Base-by-base conservation (phyloP, 345 rosid species). In the Euphorbia pulcherrima region DNA sequence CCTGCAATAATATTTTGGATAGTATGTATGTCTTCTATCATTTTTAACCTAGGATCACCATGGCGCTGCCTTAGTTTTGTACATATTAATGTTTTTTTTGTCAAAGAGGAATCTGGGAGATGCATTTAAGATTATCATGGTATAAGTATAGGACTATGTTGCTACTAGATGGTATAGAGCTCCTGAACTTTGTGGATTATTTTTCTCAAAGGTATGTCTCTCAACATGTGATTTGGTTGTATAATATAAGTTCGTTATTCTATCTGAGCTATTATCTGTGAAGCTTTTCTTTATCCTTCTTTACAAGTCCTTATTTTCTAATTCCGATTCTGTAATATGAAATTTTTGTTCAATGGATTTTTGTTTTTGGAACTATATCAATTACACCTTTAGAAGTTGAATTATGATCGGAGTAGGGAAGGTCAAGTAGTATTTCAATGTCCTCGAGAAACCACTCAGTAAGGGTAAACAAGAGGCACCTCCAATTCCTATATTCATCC, bases 141-240 rank as follows among this genome's bases (percentile, higher is more conserved):
- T 46, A 18, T 50, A 29, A 64, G 73, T 77, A 48, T 80, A 90
- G 97, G 98, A 92, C 62, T 92, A 92, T 80, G 98, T 93, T 72
- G 98, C 98, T 72, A 92, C 98, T 50, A 81, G 98, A 83, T 90
- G 98, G 98, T 92, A 92, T 71, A 86, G 98, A 83, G 97, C 98
- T 71, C 98, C 98, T 24, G 98, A 93, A 85, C 88, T 93, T 11
- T 93, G 98, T 78, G 98, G 98, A 68, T 93, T 97, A 12, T 93
- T 93, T 81, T 93, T 84, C 81, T 93, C 98, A 1, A 93, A 90
- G 93, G 98, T 93, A 72, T 71, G 46, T 67, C 54, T 41, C 61
- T 47, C 9, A 66, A 66, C 6, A 26, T 17, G 21, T 47, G 57
- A 35, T 41, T 33, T 39, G n/a, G 12, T 9, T 28, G n/a, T n/a